A percentile compares a stretch with the other conserved stretches of the same genome.
Conservation (phyloP, 371 early-diverging fungal genomes). For the Lichtheimia corymbifera region DNA sequence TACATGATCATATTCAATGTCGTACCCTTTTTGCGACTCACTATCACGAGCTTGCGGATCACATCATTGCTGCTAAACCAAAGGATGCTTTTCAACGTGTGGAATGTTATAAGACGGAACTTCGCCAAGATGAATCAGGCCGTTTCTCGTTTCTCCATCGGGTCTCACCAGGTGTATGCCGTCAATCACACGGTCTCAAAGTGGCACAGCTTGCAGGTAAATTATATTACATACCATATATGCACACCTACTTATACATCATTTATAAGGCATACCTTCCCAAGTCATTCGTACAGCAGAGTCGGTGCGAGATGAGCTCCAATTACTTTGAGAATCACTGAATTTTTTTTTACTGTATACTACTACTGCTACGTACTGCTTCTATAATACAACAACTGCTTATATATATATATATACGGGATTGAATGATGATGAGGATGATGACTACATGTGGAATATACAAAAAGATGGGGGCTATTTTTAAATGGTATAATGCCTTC, state of each 20-base stretch:
- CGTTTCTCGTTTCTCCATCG: constrained; percentile 63
- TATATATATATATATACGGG: background rate
- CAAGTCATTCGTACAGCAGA: too few relatives aligned
- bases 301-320: too few relatives aligned
- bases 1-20: constrained; percentile 66
- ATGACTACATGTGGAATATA: background rate
- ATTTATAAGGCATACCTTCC: too few relatives aligned
- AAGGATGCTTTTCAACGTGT: constrained; percentile 27
- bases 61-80: constrained; percentile 13
- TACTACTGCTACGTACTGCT: constrained; percentile 2
- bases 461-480: background rate
- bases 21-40: constrained; percentile 94
- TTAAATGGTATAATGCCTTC: constrained; percentile 16
- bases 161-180: constrained; percentile 62
- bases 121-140: constrained; percentile 46
- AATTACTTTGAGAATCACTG: background rate
- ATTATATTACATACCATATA: too few relatives aligned
- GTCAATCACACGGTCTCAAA: constrained; percentile 68
- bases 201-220: constrained; percentile 72
- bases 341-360: constrained; percentile 6
- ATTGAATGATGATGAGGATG: background rate
- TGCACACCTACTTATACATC: too few relatives aligned
- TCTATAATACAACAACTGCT: background rate
- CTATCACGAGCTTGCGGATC: constrained; percentile 82
- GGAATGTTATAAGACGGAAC: constrained; percentile 57